phyloP scores from a whole-genome alignment of 148 eudicot species.

The Dianthus caryophyllus region DNA sequence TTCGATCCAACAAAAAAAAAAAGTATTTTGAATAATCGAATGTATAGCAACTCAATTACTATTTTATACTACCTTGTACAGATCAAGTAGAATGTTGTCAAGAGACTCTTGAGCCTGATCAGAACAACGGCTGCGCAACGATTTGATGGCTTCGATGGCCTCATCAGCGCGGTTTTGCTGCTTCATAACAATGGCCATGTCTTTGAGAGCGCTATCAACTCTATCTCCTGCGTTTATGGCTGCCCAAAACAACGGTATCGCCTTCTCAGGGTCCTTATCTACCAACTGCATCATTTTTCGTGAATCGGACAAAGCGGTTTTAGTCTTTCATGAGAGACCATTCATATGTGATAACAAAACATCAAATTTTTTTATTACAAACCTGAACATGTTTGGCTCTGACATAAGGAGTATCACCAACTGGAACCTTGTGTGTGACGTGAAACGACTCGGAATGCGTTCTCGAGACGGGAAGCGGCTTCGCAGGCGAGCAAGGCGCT shows the following conservation, averaged over 20 bases:
- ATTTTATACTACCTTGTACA: constrained; percentile 58
- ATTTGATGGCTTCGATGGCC: constrained; percentile 92
- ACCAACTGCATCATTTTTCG: constrained; percentile 51
- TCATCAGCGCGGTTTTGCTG: constrained; percentile 93
- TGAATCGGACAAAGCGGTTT: background rate
- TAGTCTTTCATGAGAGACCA: no score
- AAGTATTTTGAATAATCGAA: no score
- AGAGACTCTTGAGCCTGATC: constrained; percentile 98
- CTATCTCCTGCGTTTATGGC: constrained; percentile 96
- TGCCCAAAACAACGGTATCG: constrained; percentile 95
- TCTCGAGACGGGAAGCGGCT: constrained; percentile 62
- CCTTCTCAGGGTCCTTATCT: constrained; percentile 96
- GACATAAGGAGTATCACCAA: constrained; percentile 90
- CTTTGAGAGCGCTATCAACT: constrained; percentile 63
- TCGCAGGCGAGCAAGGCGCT: constrained; percentile 94
- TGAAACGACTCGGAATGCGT: constrained; percentile 89
- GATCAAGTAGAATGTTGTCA: constrained; percentile 89
- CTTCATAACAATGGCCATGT: constrained; percentile 99
- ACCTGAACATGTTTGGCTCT: constrained; percentile 97
- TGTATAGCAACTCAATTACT: no score
- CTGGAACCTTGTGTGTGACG: constrained; percentile 83
- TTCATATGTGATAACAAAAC: no score
- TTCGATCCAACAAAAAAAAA: background rate
- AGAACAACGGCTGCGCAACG: constrained; percentile 67
- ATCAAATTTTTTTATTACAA: background rate